Conservation (phyloP, 441 rosid species). For the Erysimum cheiri region DNA sequence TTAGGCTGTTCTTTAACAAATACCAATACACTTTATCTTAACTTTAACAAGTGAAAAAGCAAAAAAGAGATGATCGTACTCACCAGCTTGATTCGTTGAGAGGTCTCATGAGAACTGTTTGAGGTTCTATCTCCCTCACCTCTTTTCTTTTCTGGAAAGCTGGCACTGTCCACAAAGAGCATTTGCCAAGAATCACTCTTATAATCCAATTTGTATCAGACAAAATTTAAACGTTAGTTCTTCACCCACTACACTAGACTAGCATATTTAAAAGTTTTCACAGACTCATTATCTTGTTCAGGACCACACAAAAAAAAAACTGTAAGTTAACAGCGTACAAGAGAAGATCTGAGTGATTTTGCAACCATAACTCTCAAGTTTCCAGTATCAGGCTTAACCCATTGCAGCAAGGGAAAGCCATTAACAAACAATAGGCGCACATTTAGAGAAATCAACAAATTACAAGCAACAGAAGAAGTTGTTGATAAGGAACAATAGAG, state of each 20-base stretch:
- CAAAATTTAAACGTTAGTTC: neutral
- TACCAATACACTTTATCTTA: slow-evolving; percentile 41
- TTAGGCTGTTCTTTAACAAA: slow-evolving; percentile 45
- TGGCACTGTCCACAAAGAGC: slow-evolving; percentile 49
- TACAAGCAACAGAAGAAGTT: neutral
- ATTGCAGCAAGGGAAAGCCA: slow-evolving; percentile 40
- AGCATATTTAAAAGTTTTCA: neutral
- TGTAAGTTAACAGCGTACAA: neutral
- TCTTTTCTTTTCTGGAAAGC: slow-evolving; percentile 74
- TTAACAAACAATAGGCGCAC: slow-evolving; percentile 39
- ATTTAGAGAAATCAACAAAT: slow-evolving; percentile 28
- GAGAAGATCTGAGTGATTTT: slow-evolving; percentile 33
- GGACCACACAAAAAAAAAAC: slow-evolving; percentile 23
- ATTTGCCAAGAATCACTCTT: slow-evolving; percentile 27
- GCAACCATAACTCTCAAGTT: slow-evolving; percentile 35
- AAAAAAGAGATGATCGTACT: slow-evolving; percentile 38
- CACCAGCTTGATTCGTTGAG: slow-evolving; percentile 69
- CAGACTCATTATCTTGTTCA: slow-evolving; percentile 11
- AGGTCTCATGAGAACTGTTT: slow-evolving; percentile 53
- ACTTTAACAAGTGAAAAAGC: slow-evolving; percentile 28
- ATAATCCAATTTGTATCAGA: slow-evolving; percentile 22
- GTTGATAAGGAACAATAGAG: slow-evolving; percentile 29
- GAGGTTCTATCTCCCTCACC: slow-evolving; percentile 53
- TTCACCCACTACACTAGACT: slow-evolving; percentile 15
- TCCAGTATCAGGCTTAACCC: slow-evolving; percentile 34